Evolutionary conservation across 2,329 filamentous ascomycete species (phyloP).

Genomic region (Waltergamsia citrina): DNA sequence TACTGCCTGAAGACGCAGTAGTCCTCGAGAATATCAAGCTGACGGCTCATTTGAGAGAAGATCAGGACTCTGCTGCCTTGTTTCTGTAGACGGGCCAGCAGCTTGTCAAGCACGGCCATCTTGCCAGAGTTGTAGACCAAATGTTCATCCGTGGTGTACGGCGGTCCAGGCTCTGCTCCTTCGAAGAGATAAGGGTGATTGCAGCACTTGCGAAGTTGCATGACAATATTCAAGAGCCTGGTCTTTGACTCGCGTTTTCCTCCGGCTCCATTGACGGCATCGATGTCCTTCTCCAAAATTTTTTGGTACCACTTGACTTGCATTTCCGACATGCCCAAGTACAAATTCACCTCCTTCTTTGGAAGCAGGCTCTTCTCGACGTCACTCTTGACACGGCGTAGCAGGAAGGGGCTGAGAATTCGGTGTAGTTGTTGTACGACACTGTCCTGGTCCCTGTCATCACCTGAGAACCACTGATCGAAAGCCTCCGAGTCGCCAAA

Average conservation of each 20-base stretch:
- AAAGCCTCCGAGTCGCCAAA: constrained; percentile 96
- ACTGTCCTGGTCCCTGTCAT: constrained; percentile 84
- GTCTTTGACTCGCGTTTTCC: constrained; percentile 98
- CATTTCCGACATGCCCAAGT: constrained; percentile 98
- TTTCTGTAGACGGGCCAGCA: constrained; percentile 71
- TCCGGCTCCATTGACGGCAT: constrained; percentile 92
- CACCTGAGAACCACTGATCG: constrained; percentile 93
- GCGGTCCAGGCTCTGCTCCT: constrained; percentile 90
- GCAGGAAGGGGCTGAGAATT: constrained; percentile 83
- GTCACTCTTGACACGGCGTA: constrained; percentile 93
- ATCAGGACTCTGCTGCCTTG: constrained; percentile 95
- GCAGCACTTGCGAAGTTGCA: constrained; percentile 98
- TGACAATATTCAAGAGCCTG: constrained; percentile 92
- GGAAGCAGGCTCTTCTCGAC: constrained; percentile 96
- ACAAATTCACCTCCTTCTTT: constrained; percentile 95
- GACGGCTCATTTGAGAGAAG: constrained; percentile 98
- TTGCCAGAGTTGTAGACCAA: constrained; percentile 89
- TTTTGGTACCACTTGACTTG: constrained; percentile 99
- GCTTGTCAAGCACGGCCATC: constrained; percentile 93
- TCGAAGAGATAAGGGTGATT: constrained; percentile 98
- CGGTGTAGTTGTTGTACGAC: constrained; percentile 94
- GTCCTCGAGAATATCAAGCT: constrained; percentile 93
- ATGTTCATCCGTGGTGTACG: constrained; percentile 97
- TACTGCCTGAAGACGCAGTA: constrained; percentile 95
- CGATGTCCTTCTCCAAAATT: constrained; percentile 97